Conservation (phyloP, 2,329 filamentous ascomycete genomes). For the Diaporthe amygdali region DNA sequence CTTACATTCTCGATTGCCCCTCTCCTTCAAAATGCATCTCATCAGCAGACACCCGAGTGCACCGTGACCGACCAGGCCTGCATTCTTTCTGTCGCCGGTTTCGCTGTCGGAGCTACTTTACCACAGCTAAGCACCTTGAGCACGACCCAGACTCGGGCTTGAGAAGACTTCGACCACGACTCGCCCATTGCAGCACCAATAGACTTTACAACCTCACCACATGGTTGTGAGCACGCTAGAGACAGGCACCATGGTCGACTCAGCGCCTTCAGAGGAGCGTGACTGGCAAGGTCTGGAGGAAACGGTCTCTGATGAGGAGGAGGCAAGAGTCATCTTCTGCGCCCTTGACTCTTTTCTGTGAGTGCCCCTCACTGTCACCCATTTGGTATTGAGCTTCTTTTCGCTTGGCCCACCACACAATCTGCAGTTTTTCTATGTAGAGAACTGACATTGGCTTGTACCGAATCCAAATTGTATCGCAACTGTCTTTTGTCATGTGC, state of each 20-base stretch:
- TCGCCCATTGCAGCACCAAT: background rate
- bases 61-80: slow-evolving; percentile 8
- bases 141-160: background rate
- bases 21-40: slow-evolving; percentile 6
- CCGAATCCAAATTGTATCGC: background rate
- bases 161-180: background rate
- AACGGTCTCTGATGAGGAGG: slow-evolving; percentile 76
- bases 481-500: background rate
- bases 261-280: slow-evolving; percentile 37
- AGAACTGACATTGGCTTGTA: background rate
- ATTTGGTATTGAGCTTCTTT: background rate
- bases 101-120: background rate
- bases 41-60: background rate
- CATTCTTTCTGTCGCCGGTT: background rate
- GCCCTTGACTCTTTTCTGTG: slow-evolving; percentile 91
- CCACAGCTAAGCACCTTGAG: background rate
- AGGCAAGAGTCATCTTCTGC: slow-evolving; percentile 78
- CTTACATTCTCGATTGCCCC: background rate
- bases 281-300: slow-evolving; percentile 69
- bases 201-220: background rate
- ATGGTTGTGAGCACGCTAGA: background rate
- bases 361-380: slow-evolving; percentile 41
- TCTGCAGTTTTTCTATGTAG: background rate
- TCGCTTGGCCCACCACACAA: background rate
- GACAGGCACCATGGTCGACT: slow-evolving; percentile 5